Conservation (phyloP, 805 yeast genomes). For the Candida morakotiae region DNA sequence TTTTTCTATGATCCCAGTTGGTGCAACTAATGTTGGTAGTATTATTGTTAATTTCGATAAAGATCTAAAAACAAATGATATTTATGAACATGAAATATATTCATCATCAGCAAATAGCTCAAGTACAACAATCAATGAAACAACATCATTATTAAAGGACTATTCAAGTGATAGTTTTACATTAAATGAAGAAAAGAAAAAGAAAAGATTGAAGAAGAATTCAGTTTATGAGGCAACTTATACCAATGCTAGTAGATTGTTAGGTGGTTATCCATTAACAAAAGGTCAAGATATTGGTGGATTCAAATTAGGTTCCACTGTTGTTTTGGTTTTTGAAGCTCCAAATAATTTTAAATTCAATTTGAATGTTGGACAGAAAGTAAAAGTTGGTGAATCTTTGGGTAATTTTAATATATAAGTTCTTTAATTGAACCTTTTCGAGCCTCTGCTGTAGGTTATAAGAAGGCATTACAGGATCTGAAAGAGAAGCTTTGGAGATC, state of each 20-base stretch:
- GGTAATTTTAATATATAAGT: too few relatives aligned
- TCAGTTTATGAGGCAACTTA: constrained; percentile 95
- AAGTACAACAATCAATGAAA: constrained; percentile 17
- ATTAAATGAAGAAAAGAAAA: constrained; percentile 13
- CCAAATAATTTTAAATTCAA: constrained; percentile 74
- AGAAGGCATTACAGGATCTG: too few relatives aligned
- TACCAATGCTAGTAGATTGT: constrained; percentile 64
- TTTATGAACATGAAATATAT: constrained; percentile 48
- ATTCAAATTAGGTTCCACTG: constrained; percentile 91
- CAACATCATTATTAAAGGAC: constrained; percentile 25
- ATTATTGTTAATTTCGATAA: constrained; percentile 89
- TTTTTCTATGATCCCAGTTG: constrained; percentile 98
- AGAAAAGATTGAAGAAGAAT: constrained; percentile 54
- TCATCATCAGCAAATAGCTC: constrained; percentile 14
- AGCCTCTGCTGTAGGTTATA: too few relatives aligned
- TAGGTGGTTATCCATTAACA: constrained; percentile 83
- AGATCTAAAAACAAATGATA: constrained; percentile 79
- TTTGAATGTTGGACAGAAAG: constrained; percentile 67
- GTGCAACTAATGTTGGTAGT: constrained; percentile 98
- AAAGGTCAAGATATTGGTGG: constrained; percentile 98
- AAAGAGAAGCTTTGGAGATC: too few relatives aligned
- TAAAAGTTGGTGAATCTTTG: constrained; percentile 79
- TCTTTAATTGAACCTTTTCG: too few relatives aligned
- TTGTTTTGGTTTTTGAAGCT: constrained; percentile 96
- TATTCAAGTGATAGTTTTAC: constrained; percentile 13